Evolutionary conservation across 2,329 filamentous ascomycete genomes (phyloP), one percentile per base, ranked within the genome.

Genomic region (Beauveria pseudobassiana): DNA sequence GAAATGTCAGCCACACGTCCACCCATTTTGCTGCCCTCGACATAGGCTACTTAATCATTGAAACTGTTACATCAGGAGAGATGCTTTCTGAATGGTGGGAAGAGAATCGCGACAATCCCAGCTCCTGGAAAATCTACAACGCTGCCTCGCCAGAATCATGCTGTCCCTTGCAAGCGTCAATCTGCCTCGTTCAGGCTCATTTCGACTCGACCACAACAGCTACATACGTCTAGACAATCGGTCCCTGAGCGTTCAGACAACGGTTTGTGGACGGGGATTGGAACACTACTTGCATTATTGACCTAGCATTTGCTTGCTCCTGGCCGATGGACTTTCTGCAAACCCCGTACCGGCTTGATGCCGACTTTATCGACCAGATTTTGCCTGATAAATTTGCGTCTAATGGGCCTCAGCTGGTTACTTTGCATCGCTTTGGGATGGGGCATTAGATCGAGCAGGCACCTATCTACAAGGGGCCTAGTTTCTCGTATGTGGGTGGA

Each of bases 271-370:
- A 76, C 59, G 55, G 68, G 16, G 56, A 73, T 45, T 74, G 72
- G 70, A 68, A 72, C 51, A 65, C 75, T 40, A 71, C 65, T 38
- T 64, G 57, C 51, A 54, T 75, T 12, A 68, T 75, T 62, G 73
- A 75, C 55, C 67, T 74, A 24, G 3, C 22, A 24, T 3, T 24
- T 2, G 22, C 22, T 24, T 24, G 65, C 49, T 63, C 69, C 16
- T 62, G 59, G n/a, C 69, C 71, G 16, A 43, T 69, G 12, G 71
- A 75, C 61, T 71, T 73, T 5, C 9, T 52, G 14, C 49, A 38
- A 38, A 12, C 49, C 3, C 49, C 49, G 3, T 22, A 38, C 30
- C 75, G 71, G 72, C 62, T 75, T 45, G 78, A 71, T 74, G 84
- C 38, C 24, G 16, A 30, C 3, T 34, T 59, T 5, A 42, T 62